Evolutionary conservation across 148 eudicot species (phyloP).

Genomic region (Fagopyrum esculentum): DNA sequence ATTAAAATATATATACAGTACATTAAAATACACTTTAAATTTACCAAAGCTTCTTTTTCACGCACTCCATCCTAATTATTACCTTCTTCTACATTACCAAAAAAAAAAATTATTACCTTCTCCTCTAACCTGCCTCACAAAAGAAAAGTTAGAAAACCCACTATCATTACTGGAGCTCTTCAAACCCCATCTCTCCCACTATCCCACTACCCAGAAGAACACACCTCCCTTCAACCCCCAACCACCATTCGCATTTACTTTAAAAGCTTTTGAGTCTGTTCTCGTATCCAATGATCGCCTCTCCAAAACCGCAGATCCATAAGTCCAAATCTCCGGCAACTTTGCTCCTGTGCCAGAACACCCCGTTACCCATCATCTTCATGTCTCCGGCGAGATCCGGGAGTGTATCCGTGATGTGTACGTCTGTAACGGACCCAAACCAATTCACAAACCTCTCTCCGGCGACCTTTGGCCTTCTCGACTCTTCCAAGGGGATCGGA

Average conservation of each 20-base stretch:
- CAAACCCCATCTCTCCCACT: not conserved
- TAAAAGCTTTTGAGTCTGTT: constrained; percentile 29
- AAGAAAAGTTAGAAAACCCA: not conserved
- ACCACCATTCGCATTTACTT: constrained; percentile 15
- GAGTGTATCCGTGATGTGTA: constrained; percentile 42
- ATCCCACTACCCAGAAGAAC: not conserved
- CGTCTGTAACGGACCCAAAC: constrained; percentile 63
- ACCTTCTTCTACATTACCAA: too few relatives aligned
- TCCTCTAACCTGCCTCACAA: not conserved
- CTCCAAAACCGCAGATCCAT: constrained; percentile 56
- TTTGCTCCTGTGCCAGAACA: constrained; percentile 70
- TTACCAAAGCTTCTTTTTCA: not conserved
- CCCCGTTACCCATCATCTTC: constrained; percentile 27
- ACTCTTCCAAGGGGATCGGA: constrained; percentile 44
- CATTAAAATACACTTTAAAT: too few relatives aligned
- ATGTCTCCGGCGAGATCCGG: constrained; percentile 43
- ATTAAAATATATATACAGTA: too few relatives aligned
- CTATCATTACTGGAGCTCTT: not conserved
- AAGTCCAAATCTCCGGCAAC: constrained; percentile 55
- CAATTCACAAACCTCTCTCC: constrained; percentile 43
- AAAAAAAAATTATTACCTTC: too few relatives aligned
- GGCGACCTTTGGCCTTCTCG: constrained; percentile 55
- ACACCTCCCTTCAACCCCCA: not conserved
- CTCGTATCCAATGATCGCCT: constrained; percentile 34
- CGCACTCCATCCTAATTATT: not conserved